These are phyloP conservation scores for Tubosaeta brunneosetosa DNA, from an alignment of 768 basidiomycete genomes.

Conservation along the genomic window DNA sequence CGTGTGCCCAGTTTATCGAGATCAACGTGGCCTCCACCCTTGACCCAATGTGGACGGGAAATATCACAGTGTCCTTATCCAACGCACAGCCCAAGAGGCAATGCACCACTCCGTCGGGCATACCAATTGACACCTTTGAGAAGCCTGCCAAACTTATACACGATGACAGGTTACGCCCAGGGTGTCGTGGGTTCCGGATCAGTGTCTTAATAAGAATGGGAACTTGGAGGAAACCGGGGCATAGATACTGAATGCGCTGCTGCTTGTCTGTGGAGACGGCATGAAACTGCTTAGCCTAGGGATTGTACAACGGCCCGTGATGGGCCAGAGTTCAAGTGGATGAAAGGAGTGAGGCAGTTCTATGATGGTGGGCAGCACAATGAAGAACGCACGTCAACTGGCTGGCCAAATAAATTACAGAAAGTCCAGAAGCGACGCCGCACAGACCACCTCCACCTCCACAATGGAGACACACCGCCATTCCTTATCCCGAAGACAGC, in stretches of 20 bases:
- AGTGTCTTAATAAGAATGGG: too few species aligned
- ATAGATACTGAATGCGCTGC: too few species aligned
- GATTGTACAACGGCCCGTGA: too few species aligned
- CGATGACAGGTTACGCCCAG: too few species aligned
- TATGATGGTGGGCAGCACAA: conserved; percentile 8
- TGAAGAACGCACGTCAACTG: conserved; percentile 24
- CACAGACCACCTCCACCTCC: conserved; percentile 7
- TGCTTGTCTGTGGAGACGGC: too few species aligned
- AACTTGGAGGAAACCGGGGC: too few species aligned
- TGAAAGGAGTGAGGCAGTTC: conserved; percentile 3
- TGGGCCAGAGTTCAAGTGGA: not conserved
- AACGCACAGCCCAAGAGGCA: conserved; percentile 10
- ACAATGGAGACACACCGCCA: conserved; percentile 5
- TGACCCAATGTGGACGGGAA: conserved; percentile 12
- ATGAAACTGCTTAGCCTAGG: too few species aligned
- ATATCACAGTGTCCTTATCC: not conserved
- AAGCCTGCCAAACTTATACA: not conserved
- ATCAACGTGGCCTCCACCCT: conserved; percentile 36
- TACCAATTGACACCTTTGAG: not conserved
- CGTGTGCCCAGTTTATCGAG: not conserved
- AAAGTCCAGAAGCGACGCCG: conserved; percentile 18
- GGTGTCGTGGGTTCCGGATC: too few species aligned
- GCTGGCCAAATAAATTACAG: conserved; percentile 26
- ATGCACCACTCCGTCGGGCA: not conserved
- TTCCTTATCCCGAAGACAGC: not conserved